phyloP scores from a whole-genome alignment of 352 stramenopile species.

The Phytophthora nicotianae region DNA sequence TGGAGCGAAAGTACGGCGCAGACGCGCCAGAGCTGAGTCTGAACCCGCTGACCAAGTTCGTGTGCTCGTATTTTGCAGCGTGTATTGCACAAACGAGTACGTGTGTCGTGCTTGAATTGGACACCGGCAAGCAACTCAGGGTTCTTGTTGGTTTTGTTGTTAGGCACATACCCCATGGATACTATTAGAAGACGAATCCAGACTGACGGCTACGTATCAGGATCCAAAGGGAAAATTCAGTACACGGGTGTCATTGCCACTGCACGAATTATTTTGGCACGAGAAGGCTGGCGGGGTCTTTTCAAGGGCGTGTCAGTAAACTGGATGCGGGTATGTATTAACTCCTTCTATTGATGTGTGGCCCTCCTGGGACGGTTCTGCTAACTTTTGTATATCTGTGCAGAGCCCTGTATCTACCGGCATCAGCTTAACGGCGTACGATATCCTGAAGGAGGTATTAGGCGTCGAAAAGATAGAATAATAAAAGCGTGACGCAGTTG shows the following conservation, averaged over 20 bases:
- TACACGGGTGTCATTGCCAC: slow-evolving; percentile 78
- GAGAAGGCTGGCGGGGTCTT: slow-evolving; percentile 82
- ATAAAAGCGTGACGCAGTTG: slow-evolving; percentile 12
- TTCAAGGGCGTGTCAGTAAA: slow-evolving; percentile 90
- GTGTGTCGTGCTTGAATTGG: no score
- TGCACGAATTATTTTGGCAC: slow-evolving; percentile 66
- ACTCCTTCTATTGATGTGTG: neutral
- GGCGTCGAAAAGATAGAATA: slow-evolving; percentile 80
- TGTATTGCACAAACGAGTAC: slow-evolving; percentile 86
- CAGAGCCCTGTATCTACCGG: slow-evolving; percentile 85
- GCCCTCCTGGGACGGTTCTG: no score
- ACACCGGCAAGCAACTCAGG: slow-evolving; percentile 1
- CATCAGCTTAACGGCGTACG: slow-evolving; percentile 88
- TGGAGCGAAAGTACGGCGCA: slow-evolving; percentile 33
- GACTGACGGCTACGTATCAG: slow-evolving; percentile 79
- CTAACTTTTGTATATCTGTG: slow-evolving; percentile 6
- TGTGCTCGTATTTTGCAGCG: slow-evolving; percentile 84
- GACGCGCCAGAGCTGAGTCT: slow-evolving; percentile 38
- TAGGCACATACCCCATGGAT: slow-evolving; percentile 87
- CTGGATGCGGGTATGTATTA: slow-evolving; percentile 79
- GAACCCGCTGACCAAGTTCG: slow-evolving; percentile 81
- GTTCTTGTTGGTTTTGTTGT: slow-evolving; percentile 4
- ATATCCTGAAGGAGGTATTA: slow-evolving; percentile 87
- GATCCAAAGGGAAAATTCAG: slow-evolving; percentile 42
- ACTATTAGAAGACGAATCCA: slow-evolving; percentile 86